These are phyloP conservation scores for Lipomyces kockii DNA, from an alignment of 805 yeast genomes.

Conservation along the genomic window DNA sequence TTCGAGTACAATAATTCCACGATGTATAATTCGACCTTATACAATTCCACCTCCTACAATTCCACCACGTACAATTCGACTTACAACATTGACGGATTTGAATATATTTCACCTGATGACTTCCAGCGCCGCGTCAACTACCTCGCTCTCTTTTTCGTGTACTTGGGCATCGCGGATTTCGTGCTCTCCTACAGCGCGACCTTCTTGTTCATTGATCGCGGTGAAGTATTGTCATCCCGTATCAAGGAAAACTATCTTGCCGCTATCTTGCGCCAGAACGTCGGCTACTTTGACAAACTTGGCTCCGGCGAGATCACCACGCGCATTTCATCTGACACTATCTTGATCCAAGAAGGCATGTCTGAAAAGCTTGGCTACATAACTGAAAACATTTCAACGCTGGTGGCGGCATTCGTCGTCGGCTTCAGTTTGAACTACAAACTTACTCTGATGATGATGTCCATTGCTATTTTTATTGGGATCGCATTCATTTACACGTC, in stretches of 20 bases:
- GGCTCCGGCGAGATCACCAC: slow-evolving; percentile 44
- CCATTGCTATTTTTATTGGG: slow-evolving; percentile 35
- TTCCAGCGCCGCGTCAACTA: slow-evolving; percentile 47
- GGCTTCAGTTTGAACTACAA: slow-evolving; percentile 37
- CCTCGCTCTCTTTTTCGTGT: slow-evolving; percentile 49
- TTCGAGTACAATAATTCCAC: slow-evolving; percentile 11
- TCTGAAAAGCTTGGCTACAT: slow-evolving; percentile 41
- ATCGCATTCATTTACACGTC: slow-evolving; percentile 32
- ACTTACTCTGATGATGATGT: slow-evolving; percentile 38
- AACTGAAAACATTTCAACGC: slow-evolving; percentile 36
- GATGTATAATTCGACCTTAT: slow-evolving; percentile 2
- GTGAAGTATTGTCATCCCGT: slow-evolving; percentile 50
- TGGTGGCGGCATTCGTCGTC: slow-evolving; percentile 39
- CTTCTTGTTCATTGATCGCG: slow-evolving; percentile 47
- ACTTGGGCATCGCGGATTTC: slow-evolving; percentile 48
- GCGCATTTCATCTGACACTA: slow-evolving; percentile 41
- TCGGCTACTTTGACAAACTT: slow-evolving; percentile 41
- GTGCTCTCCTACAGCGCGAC: slow-evolving; percentile 44
- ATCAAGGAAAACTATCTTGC: slow-evolving; percentile 39
- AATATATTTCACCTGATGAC: slow-evolving; percentile 36
- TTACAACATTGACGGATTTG: not conserved
- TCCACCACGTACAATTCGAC: not conserved
- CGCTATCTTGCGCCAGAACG: slow-evolving; percentile 41
- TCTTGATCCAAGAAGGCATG: slow-evolving; percentile 42
- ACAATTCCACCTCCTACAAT: slow-evolving; percentile 7